Evolutionary conservation across 257 asterid species (phyloP).

Genomic region (Solanum pimpinellifolium): DNA sequence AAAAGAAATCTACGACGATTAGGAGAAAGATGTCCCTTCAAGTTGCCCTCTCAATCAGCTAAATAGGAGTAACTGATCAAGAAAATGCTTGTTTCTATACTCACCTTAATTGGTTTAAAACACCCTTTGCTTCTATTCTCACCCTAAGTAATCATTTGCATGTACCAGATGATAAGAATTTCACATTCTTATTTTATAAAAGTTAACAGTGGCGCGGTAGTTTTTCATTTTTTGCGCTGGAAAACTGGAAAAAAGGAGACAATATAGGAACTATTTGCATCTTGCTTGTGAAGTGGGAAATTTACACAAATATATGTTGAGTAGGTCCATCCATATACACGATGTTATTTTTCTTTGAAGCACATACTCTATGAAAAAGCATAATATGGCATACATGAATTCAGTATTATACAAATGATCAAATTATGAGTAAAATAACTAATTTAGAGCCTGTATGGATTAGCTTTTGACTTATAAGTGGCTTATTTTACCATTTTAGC

Average conservation of each 20-base stretch:
- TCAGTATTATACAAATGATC: neutral
- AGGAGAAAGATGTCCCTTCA: neutral
- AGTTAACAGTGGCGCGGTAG: neutral
- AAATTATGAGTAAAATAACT: neutral
- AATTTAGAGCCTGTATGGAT: neutral
- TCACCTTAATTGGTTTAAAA: neutral
- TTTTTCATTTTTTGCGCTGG: neutral
- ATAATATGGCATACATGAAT: neutral
- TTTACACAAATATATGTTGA: neutral
- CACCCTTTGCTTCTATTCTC: neutral
- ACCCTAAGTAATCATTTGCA: neutral
- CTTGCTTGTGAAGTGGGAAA: neutral
- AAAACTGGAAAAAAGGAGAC: neutral
- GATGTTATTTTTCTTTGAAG: neutral
- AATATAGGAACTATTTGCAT: neutral
- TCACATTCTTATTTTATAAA: neutral
- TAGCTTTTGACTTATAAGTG: neutral
- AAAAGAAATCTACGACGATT: neutral
- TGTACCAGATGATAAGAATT: neutral
- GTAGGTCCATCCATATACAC: neutral
- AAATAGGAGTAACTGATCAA: neutral
- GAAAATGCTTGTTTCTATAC: neutral
- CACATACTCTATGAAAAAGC: neutral
- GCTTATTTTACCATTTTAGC: neutral
- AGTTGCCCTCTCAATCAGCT: neutral